Base-by-base conservation (phyloP, 192 early-diverging fungal species). In the Linnemannia hyalina region DNA sequence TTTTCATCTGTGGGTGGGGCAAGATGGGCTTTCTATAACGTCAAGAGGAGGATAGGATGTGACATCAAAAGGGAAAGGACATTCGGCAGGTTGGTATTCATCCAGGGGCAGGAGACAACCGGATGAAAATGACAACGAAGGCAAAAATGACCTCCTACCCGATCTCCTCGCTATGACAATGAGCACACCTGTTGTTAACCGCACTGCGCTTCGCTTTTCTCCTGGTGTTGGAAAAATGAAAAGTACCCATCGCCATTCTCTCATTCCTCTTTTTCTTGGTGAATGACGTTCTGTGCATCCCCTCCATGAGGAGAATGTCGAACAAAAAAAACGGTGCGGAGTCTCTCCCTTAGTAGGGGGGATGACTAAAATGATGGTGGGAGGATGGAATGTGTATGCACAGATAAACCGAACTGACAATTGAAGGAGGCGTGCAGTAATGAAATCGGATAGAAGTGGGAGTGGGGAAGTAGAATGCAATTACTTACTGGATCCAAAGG, bases 401-500 rank as follows among this genome's bases (percentile, higher is more conserved):
- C 60, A 29, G 10, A 32, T 52, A 52, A 22, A 52, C 49, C 18
- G 4, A 18, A 52, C 49, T 52, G 18, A 20, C 49, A 52, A 4
- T 52, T 52, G 49, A 52, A 0, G 16, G 49, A 32, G 13, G 26
- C 29, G 26, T 65, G 60, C 26, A 26, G n/a, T 7, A 65, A 32
- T 32, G 60, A 32, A 65, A 57, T 23, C 20, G n/a, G 29, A 35
- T 26, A 11, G 60, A 15, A 15, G 60, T n/a, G 22, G 18, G 32
- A 71, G 32, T 8, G n/a, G 70, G 32, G 35, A 65, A 8, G 26
- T n/a, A 65, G 11, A 32, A 65, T 15, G 26, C 23, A 26, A 26
- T 9, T 60, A 65, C 60, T 65, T 65, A 65, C 60, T 65, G 29
- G 60, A 65, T 32, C 60, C 60, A 65, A 65, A 65, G 60, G 60